Evolutionary conservation across 345 rosid species (phyloP), one percentile per base, ranked within the genome.

Genomic region (Barbarea vulgaris): DNA sequence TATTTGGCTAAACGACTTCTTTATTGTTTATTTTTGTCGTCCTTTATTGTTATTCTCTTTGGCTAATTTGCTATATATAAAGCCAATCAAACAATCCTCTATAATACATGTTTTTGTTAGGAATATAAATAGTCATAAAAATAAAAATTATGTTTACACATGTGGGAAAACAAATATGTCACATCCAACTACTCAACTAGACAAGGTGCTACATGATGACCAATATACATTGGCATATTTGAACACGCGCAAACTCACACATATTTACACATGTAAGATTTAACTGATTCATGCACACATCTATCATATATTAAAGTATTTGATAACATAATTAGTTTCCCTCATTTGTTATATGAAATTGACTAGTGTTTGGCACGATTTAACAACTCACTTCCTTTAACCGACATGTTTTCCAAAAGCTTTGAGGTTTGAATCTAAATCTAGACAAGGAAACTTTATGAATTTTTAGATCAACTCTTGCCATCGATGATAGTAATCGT

Each of bases 161-260:
- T 24, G 24, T 53, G n/a, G 58, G 33, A 57, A 57, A 57, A n/a
- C 41, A 31, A 57, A 57, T 30, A 17, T 31, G 14, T 57, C 24
- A 30, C 61, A 56, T 30, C 13, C 22, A 56, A 30, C 30, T 56
- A 56, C n/a, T 7, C 22, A 56, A 30, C 30, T 56, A 57, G 63
- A 33, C 63, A 31, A 31, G 19, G 7, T 57, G 63, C 42, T 31
- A 5, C 42, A 31, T 17, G 24, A 57, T 31, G 63, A 56, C 41
- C 39, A 56, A 56, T 19, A 56, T 30, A 4, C 6, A 4, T 56
- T 31, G 63, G 33, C 63, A 57, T 7, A 33, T 9, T 17, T 57
- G 15, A 57, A 31, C 63, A 57, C 24, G 62, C 41, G 24, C 61
- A 56, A 56, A 56, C 61, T 56, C 39, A 17, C 14, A 56, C 39